Evolutionary conservation across 805 yeast species (phyloP), one percentile per base, ranked within the genome.

Genomic region (Cyberlindnera maclurae): DNA sequence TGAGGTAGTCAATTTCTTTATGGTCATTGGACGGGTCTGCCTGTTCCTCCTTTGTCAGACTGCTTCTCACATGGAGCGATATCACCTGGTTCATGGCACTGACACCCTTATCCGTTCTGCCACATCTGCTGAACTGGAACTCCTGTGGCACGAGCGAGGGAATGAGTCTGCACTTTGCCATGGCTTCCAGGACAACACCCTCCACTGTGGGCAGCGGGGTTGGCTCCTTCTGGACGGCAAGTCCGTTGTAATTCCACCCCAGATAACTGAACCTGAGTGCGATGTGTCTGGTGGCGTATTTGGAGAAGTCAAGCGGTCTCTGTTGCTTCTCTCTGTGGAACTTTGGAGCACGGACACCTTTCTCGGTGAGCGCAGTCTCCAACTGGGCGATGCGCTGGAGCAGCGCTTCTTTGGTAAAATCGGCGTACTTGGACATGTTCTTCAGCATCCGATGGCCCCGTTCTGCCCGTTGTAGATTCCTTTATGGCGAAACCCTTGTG

Each of bases 61-160:
- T 65, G 0, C 96, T 86, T 47, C 98, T 69, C 20, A 90, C 79
- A 12, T 67, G 62, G 29, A 93, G 62, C 1, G 96, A 80, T 5
- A 93, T 81, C 3, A 93, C 97, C 60, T 93, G 98, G 47, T 86
- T 84, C 81, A 93, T 75, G 0, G 98, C 98, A 64, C 96, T 85
- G 12, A 90, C 97, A n/a, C 97, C 97, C 48, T 76, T 77, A 54
- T 90, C 97, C 0, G 97, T 90, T 52, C 97, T 70, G 0, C 97
- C 97, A 63, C 97, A 93, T 45, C 97, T 67, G 48, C 94, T 82
- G 58, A 89, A 88, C 12, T 73, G 70, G 54, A 80, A 84, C 2
- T 75, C 78, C 7, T 64, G 64, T 0, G 87, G 80, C 5, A 31
- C 16, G 16, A 71, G 51, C 2, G 76, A 66, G 9, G 77, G 70